A percentile compares a stretch with the other conserved stretches of the same genome.
Conservation (phyloP, 345 rosid species). For the Rhodamnia argentea region DNA sequence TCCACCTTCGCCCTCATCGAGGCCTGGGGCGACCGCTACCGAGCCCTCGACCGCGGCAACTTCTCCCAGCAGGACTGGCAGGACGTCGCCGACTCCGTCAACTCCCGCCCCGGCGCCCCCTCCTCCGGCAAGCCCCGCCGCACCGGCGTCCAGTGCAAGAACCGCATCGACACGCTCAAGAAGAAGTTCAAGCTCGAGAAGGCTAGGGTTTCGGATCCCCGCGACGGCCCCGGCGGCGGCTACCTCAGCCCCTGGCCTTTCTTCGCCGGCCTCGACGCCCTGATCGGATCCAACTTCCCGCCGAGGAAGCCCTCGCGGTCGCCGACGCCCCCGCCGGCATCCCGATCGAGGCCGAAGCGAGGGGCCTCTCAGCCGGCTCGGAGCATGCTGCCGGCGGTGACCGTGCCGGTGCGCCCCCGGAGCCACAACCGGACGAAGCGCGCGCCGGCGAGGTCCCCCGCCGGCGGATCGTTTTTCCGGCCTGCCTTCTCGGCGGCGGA, state of each 20-base stretch:
- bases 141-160: constrained; percentile 46
- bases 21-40: constrained; percentile 80
- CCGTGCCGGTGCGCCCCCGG: constrained; percentile 12
- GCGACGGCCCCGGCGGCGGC: constrained; percentile 3
- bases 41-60: constrained; percentile 65
- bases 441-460: not conserved
- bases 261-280: constrained; percentile 16
- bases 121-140: constrained; percentile 16
- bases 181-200: constrained; percentile 43
- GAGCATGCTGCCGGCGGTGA: not conserved
- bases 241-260: constrained; percentile 29
- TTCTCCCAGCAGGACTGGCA: constrained; percentile 65
- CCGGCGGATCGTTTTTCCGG: not conserved
- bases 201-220: constrained; percentile 20
- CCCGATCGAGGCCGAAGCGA: not conserved
- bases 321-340: constrained; percentile 6
- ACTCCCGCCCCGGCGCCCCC: constrained; percentile 12
- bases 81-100: constrained; percentile 44
- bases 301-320: constrained; percentile 2
- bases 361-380: not conserved
- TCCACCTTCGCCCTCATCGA: constrained; percentile 68
- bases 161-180: constrained; percentile 47
- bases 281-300: constrained; percentile 29
- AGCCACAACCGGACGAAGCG: constrained; percentile 1
- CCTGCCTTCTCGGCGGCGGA: not conserved